Evolutionary conservation across 805 yeast species (phyloP), one percentile per base, ranked within the genome.

Genomic region (Candida sphagnicola): DNA sequence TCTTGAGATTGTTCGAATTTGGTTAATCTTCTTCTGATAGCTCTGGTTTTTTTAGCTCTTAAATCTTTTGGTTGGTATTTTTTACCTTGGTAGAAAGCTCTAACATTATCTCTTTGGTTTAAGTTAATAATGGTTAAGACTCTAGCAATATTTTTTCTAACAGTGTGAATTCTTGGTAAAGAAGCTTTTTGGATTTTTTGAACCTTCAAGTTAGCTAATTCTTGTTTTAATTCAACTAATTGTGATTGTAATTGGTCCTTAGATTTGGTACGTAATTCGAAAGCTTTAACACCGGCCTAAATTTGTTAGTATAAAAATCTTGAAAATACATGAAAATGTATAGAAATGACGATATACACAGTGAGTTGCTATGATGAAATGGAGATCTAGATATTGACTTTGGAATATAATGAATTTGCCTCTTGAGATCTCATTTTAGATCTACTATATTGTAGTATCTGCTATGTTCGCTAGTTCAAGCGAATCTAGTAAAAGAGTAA

Each of bases 31-130:
- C 98, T 86, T 86, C 99, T 91, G 75, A 91, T 76, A 73, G 99
- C 98, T 84, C 98, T 91, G 75, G 99, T 93, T 85, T 93, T 87
- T 91, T 93, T 93, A 62, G 89, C 95, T 80, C 98, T 91, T 77
- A 93, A 82, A 72, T 90, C 97, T 80, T 91, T 90, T 80, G 99
- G 98, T 72, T 80, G 78, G 83, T 81, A 85, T 77, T 88, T 90
- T 83, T 86, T 84, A 72, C 89, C 93, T 57, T 80, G 80, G 91
- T 90, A 90, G 80, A 86, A 84, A 67, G 84, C 93, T 75, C 87
- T 87, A 69, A 88, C 96, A 60, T 83, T 81, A 57, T 84, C 89
- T 78, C 99, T 89, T 77, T 89, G 96, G 79, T 85, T 87, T 64
- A 83, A 81, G 90, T 86, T 90, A 78, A 91, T 88, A 77, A 91